Percentiles rank a stretch among this genome's conserved stretches.
Evolutionary conservation across 371 early-diverging fungal species (phyloP).

Genomic region (Mycotypha africana): DNA sequence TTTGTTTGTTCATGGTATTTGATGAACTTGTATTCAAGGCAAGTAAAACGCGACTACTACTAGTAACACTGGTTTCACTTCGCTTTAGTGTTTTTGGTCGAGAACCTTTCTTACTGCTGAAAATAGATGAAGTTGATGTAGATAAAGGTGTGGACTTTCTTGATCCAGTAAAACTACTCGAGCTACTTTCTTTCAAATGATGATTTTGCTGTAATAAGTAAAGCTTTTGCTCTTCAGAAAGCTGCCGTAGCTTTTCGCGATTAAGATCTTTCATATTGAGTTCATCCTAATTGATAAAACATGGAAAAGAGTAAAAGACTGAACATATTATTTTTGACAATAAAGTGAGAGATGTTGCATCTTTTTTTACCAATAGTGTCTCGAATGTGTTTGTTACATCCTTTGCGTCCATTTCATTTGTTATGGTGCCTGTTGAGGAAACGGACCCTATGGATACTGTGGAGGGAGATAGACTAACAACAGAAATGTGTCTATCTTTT

Average conservation of each 20-base stretch:
- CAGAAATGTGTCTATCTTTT: too few relatives aligned
- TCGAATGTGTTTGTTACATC: conserved; percentile 16
- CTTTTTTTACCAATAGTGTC: conserved; percentile 16
- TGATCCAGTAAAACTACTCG: not conserved
- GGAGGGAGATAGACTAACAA: too few relatives aligned
- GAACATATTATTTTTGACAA: not conserved
- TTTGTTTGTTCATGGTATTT: not conserved
- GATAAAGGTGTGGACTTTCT: conserved; percentile 11
- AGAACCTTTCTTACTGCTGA: too few relatives aligned
- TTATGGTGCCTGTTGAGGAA: not conserved
- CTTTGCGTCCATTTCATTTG: conserved; percentile 1
- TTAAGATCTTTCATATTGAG: conserved; percentile 54
- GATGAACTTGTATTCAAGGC: too few relatives aligned
- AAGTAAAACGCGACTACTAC: too few relatives aligned
- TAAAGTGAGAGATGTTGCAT: too few relatives aligned
- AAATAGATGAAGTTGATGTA: conserved; percentile 13
- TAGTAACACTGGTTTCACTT: too few relatives aligned
- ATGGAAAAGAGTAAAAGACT: not conserved
- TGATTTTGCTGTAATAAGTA: conserved; percentile 50
- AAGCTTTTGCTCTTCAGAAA: conserved; percentile 43
- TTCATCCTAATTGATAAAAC: conserved; percentile 34
- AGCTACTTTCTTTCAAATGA: conserved; percentile 29
- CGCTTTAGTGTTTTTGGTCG: conserved; percentile 20
- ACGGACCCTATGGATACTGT: not conserved
- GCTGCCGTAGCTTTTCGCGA: conserved; percentile 43